Evolutionary conservation across 345 rosid genomes (phyloP).

Genomic region (Salix brachista): DNA sequence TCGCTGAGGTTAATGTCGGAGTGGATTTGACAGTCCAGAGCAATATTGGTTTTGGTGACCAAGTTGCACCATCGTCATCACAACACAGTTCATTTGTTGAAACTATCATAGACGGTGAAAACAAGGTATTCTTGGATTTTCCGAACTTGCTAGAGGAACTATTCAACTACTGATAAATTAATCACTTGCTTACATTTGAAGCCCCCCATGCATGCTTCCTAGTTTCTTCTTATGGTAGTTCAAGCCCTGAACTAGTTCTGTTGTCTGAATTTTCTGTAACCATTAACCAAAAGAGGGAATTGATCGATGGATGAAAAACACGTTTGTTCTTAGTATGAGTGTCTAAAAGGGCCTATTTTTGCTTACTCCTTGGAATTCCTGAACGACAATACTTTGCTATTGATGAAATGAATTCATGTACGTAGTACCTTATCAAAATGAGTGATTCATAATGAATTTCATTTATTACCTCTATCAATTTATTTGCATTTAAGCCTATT

Average conservation of each 20-base stretch:
- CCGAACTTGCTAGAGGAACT: slow-evolving; percentile 63
- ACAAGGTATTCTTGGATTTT: slow-evolving; percentile 61
- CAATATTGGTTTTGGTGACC: slow-evolving; percentile 11
- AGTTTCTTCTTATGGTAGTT: neutral
- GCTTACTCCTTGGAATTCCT: too few relatives aligned
- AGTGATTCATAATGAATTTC: too few relatives aligned
- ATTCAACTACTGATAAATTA: slow-evolving; percentile 22
- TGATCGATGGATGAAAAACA: neutral
- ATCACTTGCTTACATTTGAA: neutral
- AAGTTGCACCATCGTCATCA: slow-evolving; percentile 19
- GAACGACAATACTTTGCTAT: too few relatives aligned
- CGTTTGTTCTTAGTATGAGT: neutral
- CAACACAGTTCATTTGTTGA: slow-evolving; percentile 51
- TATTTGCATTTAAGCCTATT: too few relatives aligned
- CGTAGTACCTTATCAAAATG: too few relatives aligned
- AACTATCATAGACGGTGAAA: slow-evolving; percentile 54
- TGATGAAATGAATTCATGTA: too few relatives aligned
- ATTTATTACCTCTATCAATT: too few relatives aligned
- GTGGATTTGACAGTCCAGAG: slow-evolving; percentile 6
- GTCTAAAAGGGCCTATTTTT: neutral
- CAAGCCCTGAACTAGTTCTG: neutral
- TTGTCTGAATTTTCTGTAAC: neutral
- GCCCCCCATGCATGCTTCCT: neutral
- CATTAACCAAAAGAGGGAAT: neutral
- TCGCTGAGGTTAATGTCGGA: neutral